Evolutionary conservation across 1,139 yeast species (phyloP).

Genomic region (Eremothecium sinecaudum): DNA sequence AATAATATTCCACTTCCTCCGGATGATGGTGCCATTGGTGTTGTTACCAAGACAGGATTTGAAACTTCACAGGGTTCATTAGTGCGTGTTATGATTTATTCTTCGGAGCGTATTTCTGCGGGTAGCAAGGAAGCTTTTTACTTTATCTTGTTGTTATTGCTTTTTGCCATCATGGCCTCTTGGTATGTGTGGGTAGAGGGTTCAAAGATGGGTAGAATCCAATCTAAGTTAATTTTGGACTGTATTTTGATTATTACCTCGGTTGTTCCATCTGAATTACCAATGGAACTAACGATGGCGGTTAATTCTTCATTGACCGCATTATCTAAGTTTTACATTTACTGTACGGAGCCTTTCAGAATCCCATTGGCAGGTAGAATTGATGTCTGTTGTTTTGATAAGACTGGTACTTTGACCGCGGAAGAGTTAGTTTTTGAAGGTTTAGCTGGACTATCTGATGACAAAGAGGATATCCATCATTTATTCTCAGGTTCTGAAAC

Average conservation of each 20-base stretch:
- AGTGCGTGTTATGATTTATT: slow-evolving; percentile 95
- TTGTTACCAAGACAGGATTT: slow-evolving; percentile 88
- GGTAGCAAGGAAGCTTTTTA: slow-evolving; percentile 92
- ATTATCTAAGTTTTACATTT: slow-evolving; percentile 75
- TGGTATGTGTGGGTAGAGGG: slow-evolving; percentile 99
- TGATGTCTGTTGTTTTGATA: slow-evolving; percentile 97
- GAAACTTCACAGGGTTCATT: slow-evolving; percentile 97
- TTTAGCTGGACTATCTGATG: slow-evolving; percentile 65
- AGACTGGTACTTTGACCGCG: slow-evolving; percentile 96
- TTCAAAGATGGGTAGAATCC: slow-evolving; percentile 87
- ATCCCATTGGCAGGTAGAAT: slow-evolving; percentile 97
- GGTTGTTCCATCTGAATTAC: slow-evolving; percentile 97
- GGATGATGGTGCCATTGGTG: slow-evolving; percentile 85
- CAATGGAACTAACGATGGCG: slow-evolving; percentile 98
- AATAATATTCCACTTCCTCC: slow-evolving; percentile 56
- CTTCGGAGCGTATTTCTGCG: slow-evolving; percentile 93
- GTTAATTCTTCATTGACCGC: slow-evolving; percentile 87
- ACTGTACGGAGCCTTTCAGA: slow-evolving; percentile 97
- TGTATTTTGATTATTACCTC: slow-evolving; percentile 94
- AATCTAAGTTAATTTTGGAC: slow-evolving; percentile 85
- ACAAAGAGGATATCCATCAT: slow-evolving; percentile 41
- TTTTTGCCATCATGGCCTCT: slow-evolving; percentile 91
- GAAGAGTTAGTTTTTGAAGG: slow-evolving; percentile 97
- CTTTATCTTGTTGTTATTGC: slow-evolving; percentile 78
- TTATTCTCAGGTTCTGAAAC: slow-evolving; percentile 49